These are phyloP conservation scores for Globisporangium paroecandrum DNA, from an alignment of 352 stramenopile genomes.

Conservation along the genomic window DNA sequence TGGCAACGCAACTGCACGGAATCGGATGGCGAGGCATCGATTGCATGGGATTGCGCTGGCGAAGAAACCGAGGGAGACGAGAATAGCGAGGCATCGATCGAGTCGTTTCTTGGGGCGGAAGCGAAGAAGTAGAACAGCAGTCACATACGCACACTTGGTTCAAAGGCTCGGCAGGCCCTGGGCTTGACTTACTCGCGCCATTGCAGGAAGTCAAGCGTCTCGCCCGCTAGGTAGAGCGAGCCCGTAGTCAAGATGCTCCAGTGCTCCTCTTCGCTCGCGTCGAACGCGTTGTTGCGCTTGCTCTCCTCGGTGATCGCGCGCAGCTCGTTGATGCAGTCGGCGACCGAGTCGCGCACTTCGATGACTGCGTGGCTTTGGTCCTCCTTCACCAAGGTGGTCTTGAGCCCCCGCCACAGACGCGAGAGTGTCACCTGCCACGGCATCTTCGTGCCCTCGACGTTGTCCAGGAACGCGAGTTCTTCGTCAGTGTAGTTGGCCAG, in stretches of 20 bases:
- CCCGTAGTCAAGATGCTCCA: constrained; percentile 71
- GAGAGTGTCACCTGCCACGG: constrained; percentile 62
- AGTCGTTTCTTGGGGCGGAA: neutral
- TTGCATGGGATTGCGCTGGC: constrained; percentile 15
- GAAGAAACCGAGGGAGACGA: neutral
- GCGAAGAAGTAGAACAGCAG: too few species aligned
- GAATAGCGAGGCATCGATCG: neutral
- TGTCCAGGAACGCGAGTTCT: constrained; percentile 38
- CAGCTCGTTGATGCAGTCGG: constrained; percentile 60
- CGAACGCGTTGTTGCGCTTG: constrained; percentile 8
- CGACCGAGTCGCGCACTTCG: constrained; percentile 48
- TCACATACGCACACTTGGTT: neutral
- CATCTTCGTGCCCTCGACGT: constrained; percentile 31
- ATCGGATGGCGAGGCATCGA: neutral
- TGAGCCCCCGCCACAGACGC: constrained; percentile 49
- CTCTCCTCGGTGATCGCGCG: constrained; percentile 26
- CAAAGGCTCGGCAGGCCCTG: neutral
- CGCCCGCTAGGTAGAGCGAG: constrained; percentile 70
- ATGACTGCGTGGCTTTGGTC: constrained; percentile 27
- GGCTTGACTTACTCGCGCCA: constrained; percentile 46
- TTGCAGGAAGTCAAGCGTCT: constrained; percentile 53
- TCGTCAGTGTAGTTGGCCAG: constrained; percentile 41
- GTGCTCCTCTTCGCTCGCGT: constrained; percentile 27
- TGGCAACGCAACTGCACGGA: constrained; percentile 7
- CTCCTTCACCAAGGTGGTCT: constrained; percentile 33